Conservation (phyloP, 352 stramenopile species). For the Globisporangium spiculum region DNA sequence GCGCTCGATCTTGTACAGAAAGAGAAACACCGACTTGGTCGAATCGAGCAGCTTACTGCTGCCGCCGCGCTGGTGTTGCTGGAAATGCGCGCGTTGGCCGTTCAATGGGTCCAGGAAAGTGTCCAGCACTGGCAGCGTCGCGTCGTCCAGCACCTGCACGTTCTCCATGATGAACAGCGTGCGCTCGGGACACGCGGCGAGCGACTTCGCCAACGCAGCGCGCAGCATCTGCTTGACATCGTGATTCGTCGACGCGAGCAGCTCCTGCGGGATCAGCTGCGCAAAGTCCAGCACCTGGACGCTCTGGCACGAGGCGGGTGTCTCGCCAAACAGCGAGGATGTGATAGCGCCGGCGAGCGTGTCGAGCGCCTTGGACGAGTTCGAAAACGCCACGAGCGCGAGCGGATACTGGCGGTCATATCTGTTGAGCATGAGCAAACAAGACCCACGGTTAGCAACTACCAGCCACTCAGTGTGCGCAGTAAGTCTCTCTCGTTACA, state of each 20-base stretch:
- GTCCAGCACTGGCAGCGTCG: slow-evolving; percentile 53
- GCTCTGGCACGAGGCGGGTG: neutral
- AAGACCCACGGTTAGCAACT: neutral
- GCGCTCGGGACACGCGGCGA: slow-evolving; percentile 43
- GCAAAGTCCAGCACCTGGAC: slow-evolving; percentile 27
- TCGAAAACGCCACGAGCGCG: slow-evolving; percentile 53
- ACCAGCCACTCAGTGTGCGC: neutral
- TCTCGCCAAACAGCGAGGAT: slow-evolving; percentile 10
- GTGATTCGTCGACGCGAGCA: slow-evolving; percentile 30
- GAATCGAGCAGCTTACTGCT: slow-evolving; percentile 43
- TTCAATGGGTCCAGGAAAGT: slow-evolving; percentile 72
- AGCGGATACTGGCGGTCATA: slow-evolving; percentile 48
- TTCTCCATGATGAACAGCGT: slow-evolving; percentile 55
- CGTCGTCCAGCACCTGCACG: slow-evolving; percentile 42
- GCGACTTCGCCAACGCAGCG: slow-evolving; percentile 26
- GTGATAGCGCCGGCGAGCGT: slow-evolving; percentile 12
- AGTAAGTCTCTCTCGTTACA: neutral
- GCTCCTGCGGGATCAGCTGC: slow-evolving; percentile 22
- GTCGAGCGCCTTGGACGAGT: slow-evolving; percentile 26
- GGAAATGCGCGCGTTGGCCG: slow-evolving; percentile 56
- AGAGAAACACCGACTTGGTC: slow-evolving; percentile 54
- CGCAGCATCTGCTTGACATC: slow-evolving; percentile 50
- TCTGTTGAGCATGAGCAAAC: neutral
- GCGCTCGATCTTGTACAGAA: slow-evolving; percentile 41
- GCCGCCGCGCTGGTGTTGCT: slow-evolving; percentile 30